Percentiles rank a stretch among this genome's conserved stretches.
Evolutionary conservation across 305 asterid species (phyloP).

Genomic region (Coffea humblotiana): DNA sequence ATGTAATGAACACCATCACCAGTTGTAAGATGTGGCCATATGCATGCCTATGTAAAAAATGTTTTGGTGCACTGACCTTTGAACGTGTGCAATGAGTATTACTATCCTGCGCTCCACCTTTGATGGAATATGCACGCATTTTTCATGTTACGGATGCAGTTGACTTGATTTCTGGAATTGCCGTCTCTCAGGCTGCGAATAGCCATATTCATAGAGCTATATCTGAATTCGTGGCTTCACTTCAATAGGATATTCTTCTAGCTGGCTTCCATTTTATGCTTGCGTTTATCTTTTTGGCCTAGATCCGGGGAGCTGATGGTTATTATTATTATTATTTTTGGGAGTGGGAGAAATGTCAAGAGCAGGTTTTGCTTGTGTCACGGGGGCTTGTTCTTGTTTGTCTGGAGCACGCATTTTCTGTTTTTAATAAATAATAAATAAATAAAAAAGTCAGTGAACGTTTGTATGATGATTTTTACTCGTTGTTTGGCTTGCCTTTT

Average conservation of each 20-base stretch:
- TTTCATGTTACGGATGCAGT: not conserved
- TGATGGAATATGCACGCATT: not conserved
- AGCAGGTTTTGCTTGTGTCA: not conserved
- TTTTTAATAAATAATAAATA: no score
- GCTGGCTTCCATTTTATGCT: not conserved
- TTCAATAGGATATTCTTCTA: not conserved
- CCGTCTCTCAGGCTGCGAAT: no score
- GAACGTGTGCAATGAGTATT: constrained; percentile 13
- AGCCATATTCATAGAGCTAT: not conserved
- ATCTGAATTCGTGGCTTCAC: not conserved
- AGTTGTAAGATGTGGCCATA: not conserved
- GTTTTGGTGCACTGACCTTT: constrained; percentile 7
- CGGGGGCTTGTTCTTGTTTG: not conserved
- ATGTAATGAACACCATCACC: not conserved
- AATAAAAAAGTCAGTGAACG: not conserved
- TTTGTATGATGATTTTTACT: not conserved
- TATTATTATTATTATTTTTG: not conserved
- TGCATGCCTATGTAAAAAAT: constrained; percentile 14
- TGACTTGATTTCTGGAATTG: not conserved
- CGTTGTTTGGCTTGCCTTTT: not conserved
- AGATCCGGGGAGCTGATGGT: not conserved
- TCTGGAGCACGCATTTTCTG: not conserved
- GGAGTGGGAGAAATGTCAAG: not conserved
- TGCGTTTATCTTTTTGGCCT: not conserved
- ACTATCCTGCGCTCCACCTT: not conserved